Base-by-base conservation (phyloP, 805 yeast genomes). In the Ogataea wickerhamii region DNA sequence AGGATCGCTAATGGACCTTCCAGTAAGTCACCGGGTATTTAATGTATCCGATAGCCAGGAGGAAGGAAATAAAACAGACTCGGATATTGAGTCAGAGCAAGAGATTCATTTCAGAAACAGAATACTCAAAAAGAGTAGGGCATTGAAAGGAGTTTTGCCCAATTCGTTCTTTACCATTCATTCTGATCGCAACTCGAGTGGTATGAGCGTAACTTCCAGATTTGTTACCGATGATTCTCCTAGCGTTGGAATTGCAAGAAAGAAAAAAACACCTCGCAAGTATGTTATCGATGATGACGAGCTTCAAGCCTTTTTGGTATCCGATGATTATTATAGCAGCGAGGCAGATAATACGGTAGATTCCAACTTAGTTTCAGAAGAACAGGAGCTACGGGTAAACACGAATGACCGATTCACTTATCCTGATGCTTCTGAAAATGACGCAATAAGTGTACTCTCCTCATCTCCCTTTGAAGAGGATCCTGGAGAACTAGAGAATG, bases 61-160 rank as follows among this genome's bases (percentile, higher is more conserved):
- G 21, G 37, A 36, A 3, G 36, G 37, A 17, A 30, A 36, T 3
- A 22, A 16, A 11, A 6, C 14, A 10, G 14, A 35, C 4, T 16
- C 26, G 18, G 36, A 24, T 16, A 17, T 31, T 11, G 40, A 41
- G 17, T 18, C 20, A 19, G 43, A 45, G 7, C 46, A 46, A 8
- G 44, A 44, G 14, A 43, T 53, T 26, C 40, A 44, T 1, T 54
- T 48, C 37, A 44, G 58, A 26, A 49, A 51, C 17, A 36, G 43
- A 26, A 36, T 44, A 10, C 23, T 45, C 13, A 53, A 47, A 22
- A 55, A 47, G 32, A 40, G 38, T 4, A 53, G 38, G 2, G 53
- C 56, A 1, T 28, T 58, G 18, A 42, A 39, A 17, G 61, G 60
- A 3, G 58, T 58, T 4, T 35, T 57, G 5, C 62, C 63, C 1